phyloP scores from a whole-genome alignment of 148 eudicot species.

The Spergularia marina region DNA sequence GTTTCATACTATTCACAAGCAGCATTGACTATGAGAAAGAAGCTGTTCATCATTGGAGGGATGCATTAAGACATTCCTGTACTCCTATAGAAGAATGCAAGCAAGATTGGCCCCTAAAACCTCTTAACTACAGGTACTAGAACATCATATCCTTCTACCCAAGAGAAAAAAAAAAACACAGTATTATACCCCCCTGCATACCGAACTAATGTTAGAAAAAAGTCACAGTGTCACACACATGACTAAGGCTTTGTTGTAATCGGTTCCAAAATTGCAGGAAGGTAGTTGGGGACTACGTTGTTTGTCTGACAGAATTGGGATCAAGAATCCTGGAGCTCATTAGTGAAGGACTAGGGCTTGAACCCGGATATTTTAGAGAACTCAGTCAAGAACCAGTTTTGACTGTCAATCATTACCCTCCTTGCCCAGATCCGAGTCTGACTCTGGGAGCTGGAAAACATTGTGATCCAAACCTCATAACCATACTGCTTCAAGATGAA shows the following conservation, averaged over 20 bases:
- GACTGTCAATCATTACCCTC: constrained; percentile 45
- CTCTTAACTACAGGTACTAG: constrained; percentile 31
- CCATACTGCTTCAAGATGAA: constrained; percentile 39
- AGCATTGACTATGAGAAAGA: constrained; percentile 28
- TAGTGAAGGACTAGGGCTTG: constrained; percentile 53
- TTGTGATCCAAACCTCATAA: constrained; percentile 41
- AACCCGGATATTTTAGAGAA: constrained; percentile 35
- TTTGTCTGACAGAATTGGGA: constrained; percentile 35
- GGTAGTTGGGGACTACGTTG: constrained; percentile 34
- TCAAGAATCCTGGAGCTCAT: constrained; percentile 49
- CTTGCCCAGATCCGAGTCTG: constrained; percentile 66
- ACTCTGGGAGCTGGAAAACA: constrained; percentile 47
- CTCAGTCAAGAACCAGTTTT: constrained; percentile 38
- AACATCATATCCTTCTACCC: neutral
- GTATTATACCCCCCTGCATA: too few relatives aligned
- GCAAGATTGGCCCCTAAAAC: constrained; percentile 47
- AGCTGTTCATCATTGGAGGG: constrained; percentile 51
- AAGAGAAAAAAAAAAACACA: too few relatives aligned
- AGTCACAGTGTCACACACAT: too few relatives aligned
- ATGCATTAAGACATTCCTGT: constrained; percentile 40
- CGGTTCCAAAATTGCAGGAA: constrained; percentile 30
- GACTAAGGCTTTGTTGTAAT: too few relatives aligned
- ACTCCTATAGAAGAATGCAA: constrained; percentile 47
- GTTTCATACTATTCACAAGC: constrained; percentile 42
- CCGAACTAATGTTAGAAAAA: too few relatives aligned